Conservation (phyloP, 2,329 filamentous ascomycete species). For the Epichloe brachyelytri region DNA sequence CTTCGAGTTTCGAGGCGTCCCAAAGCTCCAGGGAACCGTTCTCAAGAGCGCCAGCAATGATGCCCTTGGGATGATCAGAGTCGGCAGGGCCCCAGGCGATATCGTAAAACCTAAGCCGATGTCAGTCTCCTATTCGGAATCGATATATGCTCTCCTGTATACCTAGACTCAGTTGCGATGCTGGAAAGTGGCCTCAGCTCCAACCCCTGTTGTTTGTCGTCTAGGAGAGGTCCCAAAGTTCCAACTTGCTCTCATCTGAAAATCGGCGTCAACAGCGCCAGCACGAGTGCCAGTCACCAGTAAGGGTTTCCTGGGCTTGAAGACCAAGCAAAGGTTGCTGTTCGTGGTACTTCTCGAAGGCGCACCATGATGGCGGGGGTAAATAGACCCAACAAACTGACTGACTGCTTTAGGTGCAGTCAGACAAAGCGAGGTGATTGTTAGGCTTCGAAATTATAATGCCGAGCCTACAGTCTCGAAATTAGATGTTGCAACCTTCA, state of each 20-base stretch:
- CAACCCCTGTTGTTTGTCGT: constrained; percentile 58
- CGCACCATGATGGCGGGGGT: constrained; percentile 62
- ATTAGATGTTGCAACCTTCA: not conserved
- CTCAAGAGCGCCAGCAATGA: constrained; percentile 91
- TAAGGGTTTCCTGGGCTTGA: constrained; percentile 64
- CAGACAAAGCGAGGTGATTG: not conserved
- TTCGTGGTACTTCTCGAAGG: constrained; percentile 90
- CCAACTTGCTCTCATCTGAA: constrained; percentile 95
- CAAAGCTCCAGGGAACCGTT: constrained; percentile 88
- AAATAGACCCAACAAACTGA: constrained; percentile 8
- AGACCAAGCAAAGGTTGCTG: constrained; percentile 95
- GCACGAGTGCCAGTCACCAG: constrained; percentile 89
- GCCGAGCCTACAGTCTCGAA: constrained; percentile 1
- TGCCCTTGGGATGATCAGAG: constrained; percentile 65
- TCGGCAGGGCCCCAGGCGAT: constrained; percentile 84
- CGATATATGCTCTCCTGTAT: constrained; percentile 13
- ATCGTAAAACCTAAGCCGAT: constrained; percentile 68
- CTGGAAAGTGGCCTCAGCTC: constrained; percentile 79
- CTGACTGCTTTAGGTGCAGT: constrained; percentile 9
- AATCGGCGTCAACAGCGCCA: constrained; percentile 90
- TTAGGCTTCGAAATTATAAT: not conserved
- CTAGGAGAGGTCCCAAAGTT: constrained; percentile 91
- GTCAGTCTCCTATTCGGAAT: constrained; percentile 5
- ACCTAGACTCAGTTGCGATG: constrained; percentile 84
- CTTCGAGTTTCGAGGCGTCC: constrained; percentile 63